Evolutionary conservation across 2,329 filamentous ascomycete species (phyloP).

Genomic region (Tolypocladium album): DNA sequence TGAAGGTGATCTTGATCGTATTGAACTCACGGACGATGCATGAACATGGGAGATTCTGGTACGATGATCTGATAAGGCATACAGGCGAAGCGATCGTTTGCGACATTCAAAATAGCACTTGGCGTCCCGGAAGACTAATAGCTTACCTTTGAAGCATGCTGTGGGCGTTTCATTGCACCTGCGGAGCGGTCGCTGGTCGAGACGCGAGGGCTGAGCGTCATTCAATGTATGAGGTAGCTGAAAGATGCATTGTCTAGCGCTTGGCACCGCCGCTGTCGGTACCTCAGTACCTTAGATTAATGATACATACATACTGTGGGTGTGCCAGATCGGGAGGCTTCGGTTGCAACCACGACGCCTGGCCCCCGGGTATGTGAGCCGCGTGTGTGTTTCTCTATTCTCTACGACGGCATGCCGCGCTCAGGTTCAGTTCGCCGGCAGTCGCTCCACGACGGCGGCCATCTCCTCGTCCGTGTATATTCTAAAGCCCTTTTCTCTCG

Average conservation of each 20-base stretch:
- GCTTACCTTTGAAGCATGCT: background rate
- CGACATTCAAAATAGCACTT: background rate
- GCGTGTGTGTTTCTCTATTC: background rate
- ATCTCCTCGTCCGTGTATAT: slow-evolving; percentile 99
- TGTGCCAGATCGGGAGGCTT: background rate
- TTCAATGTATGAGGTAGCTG: background rate
- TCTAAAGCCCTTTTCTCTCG: slow-evolving; percentile 93
- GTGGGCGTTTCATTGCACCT: background rate
- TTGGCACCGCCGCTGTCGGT: background rate
- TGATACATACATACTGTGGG: background rate
- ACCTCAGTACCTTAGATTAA: background rate
- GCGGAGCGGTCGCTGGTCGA: background rate
- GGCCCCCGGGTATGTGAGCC: background rate
- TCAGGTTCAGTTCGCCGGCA: slow-evolving; percentile 50
- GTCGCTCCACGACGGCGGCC: slow-evolving; percentile 79
- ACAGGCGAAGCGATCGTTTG: background rate
- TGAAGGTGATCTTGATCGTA: slow-evolving; percentile 61
- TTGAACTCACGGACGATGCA: slow-evolving; percentile 40
- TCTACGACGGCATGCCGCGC: background rate
- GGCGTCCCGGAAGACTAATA: background rate
- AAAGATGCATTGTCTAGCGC: background rate
- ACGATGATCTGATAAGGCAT: background rate
- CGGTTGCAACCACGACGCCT: background rate
- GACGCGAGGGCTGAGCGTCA: background rate
- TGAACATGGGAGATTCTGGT: slow-evolving; percentile 1